These are phyloP conservation scores for Auriscalpium orientale DNA, from an alignment of 768 basidiomycete species.

Conservation along the genomic window DNA sequence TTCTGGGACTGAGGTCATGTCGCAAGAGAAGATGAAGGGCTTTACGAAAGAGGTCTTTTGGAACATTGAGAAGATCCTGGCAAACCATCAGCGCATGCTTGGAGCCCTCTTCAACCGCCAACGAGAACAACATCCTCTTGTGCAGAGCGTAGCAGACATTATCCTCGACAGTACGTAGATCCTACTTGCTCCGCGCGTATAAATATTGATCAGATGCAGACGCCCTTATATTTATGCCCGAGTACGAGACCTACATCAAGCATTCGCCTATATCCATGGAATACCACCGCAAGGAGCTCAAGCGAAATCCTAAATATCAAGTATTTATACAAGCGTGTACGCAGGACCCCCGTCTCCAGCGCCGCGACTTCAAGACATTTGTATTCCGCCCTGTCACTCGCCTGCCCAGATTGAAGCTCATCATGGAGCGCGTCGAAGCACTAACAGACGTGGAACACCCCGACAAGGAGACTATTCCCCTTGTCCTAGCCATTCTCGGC, in stretches of 20 bases:
- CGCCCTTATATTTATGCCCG: conserved; percentile 41
- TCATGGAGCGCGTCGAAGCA: conserved; percentile 65
- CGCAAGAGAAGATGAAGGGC: conserved; percentile 39
- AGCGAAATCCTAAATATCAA: conserved; percentile 58
- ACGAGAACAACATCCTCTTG: conserved; percentile 74
- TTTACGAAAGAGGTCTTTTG: conserved; percentile 82
- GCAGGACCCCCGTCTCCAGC: conserved; percentile 57
- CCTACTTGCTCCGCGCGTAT: conserved; percentile 4
- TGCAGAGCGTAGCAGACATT: conserved; percentile 80
- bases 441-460: conserved; percentile 65
- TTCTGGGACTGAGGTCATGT: conserved; percentile 60
- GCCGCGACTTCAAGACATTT: conserved; percentile 75
- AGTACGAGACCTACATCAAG: conserved; percentile 80
- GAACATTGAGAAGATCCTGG: conserved; percentile 64
- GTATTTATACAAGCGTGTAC: conserved; percentile 56
- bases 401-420: conserved; percentile 71
- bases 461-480: conserved; percentile 69
- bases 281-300: conserved; percentile 68
- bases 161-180: conserved; percentile 61
- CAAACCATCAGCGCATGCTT: conserved; percentile 63
- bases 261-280: conserved; percentile 85
- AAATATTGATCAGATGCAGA: conserved; percentile 14
- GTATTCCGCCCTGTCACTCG: conserved; percentile 83
- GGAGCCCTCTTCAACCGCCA: conserved; percentile 72
- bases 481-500: conserved; percentile 59